phyloP scores from a whole-genome alignment of 2,329 filamentous ascomycete species.

The Fusarium sacchari region DNA sequence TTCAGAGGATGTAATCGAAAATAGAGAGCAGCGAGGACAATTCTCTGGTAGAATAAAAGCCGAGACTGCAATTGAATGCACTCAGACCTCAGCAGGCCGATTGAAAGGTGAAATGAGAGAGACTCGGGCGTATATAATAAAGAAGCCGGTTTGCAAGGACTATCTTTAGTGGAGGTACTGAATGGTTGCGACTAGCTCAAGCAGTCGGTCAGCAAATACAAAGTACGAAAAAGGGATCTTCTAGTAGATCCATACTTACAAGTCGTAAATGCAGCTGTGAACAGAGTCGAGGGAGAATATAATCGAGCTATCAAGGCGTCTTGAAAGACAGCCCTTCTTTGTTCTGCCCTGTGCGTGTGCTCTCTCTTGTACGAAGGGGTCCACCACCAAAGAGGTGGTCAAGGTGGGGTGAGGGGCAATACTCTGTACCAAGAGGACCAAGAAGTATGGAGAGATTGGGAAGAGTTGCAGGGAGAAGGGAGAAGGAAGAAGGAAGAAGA shows the following conservation, averaged over 20 bases:
- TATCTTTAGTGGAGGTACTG: neutral
- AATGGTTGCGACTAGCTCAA: neutral
- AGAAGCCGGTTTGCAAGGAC: conserved; percentile 7
- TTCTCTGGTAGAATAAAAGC: conserved; percentile 6
- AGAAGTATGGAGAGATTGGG: conserved; percentile 31
- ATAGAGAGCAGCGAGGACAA: neutral
- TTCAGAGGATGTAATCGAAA: neutral
- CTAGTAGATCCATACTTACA: neutral
- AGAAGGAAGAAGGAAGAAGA: conserved; percentile 16
- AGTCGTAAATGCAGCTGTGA: neutral
- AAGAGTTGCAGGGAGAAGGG: conserved; percentile 25
- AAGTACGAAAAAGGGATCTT: neutral
- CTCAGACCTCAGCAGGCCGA: neutral
- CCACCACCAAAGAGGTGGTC: conserved; percentile 29
- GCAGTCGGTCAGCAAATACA: neutral
- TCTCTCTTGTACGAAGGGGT: conserved; percentile 27
- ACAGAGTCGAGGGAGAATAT: neutral
- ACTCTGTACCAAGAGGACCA: neutral
- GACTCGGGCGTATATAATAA: neutral
- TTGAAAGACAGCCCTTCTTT: conserved; percentile 32
- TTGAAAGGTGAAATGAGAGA: neutral
- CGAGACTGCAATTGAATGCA: neutral
- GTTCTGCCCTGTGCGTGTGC: conserved; percentile 25
- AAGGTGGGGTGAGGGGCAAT: conserved; percentile 35
- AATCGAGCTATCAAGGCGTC: neutral